Conservation (phyloP, 2,329 filamentous ascomycete species). For the Cytospora leucostoma region DNA sequence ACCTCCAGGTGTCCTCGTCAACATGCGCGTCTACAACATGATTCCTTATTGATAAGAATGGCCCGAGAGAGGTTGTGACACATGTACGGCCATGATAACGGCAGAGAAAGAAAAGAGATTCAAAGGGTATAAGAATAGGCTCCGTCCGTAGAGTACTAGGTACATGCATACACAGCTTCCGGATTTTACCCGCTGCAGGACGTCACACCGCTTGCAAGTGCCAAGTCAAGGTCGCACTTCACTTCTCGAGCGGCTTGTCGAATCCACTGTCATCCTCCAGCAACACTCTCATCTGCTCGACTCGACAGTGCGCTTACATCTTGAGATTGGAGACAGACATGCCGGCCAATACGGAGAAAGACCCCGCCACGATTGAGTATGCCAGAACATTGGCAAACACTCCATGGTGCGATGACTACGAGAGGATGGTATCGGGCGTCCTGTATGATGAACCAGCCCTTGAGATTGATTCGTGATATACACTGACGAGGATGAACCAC, state of each 20-base stretch:
- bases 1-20: too few species aligned
- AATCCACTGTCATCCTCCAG: not conserved
- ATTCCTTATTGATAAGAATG: too few species aligned
- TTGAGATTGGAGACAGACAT: conserved; percentile 30
- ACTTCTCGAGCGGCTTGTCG: too few species aligned
- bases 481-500: not conserved
- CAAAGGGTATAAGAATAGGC: too few species aligned
- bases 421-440: conserved; percentile 66
- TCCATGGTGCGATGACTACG: conserved; percentile 62
- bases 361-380: conserved; percentile 44
- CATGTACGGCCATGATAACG: too few species aligned
- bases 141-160: too few species aligned
- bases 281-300: not conserved
- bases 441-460: conserved; percentile 44
- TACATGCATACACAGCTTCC: not conserved
- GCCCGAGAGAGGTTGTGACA: too few species aligned
- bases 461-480: not conserved
- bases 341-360: conserved; percentile 43
- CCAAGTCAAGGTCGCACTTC: not conserved
- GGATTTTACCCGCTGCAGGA: not conserved
- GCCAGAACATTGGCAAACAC: conserved; percentile 52
- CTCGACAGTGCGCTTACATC: not conserved
- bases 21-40: too few species aligned
- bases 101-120: too few species aligned
- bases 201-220: not conserved